These are phyloP conservation scores for Azolla pinnata DNA, from an alignment of 75 land plant species.

Conservation along the genomic window DNA sequence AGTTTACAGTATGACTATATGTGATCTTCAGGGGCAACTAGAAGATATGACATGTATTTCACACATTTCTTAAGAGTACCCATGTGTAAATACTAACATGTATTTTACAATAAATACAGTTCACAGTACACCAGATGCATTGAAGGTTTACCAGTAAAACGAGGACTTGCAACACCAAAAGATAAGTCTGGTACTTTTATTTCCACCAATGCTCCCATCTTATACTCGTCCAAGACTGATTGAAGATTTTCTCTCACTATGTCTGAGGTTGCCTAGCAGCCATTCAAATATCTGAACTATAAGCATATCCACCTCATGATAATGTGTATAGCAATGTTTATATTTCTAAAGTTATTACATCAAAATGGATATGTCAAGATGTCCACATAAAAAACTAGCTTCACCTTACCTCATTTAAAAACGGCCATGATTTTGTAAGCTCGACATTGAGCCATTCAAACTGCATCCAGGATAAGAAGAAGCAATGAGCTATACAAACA, in stretches of 20 bases:
- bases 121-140: background rate
- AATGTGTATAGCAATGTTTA: background rate
- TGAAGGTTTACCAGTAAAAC: conserved; percentile 15
- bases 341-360: background rate
- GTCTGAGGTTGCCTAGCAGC: conserved; percentile 18
- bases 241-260: conserved; percentile 24
- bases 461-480: too few relatives aligned
- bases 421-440: conserved; percentile 29
- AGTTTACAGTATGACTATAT: background rate
- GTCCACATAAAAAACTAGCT: too few relatives aligned
- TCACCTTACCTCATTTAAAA: conserved; percentile 20
- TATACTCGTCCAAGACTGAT: conserved; percentile 33
- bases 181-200: conserved; percentile 12
- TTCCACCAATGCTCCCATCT: conserved; percentile 23
- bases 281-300: background rate
- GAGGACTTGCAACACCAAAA: conserved; percentile 24
- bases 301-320: background rate
- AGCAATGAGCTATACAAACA: too few relatives aligned
- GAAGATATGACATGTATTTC: background rate
- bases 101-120: background rate
- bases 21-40: background rate
- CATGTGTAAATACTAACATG: background rate
- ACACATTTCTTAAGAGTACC: background rate
- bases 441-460: conserved; percentile 30
- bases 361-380: background rate